A percentile compares a stretch with the other conserved stretches of the same genome.
Conservation (phyloP, 768 basidiomycete species). For the Pulveroboletus sp. region DNA sequence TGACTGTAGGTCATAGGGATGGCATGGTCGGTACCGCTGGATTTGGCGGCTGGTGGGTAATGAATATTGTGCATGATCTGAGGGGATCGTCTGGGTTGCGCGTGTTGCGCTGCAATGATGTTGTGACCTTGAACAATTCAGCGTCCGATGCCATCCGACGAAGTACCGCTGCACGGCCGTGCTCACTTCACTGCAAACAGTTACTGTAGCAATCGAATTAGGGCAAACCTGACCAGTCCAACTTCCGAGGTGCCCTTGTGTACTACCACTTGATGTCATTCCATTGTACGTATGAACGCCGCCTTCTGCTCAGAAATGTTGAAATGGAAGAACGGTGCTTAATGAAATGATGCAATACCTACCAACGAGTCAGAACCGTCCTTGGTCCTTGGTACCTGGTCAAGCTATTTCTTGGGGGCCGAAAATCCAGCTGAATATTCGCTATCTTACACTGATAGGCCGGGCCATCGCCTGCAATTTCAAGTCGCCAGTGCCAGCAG, state of each 20-base stretch:
- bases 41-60: background rate
- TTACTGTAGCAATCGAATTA: background rate
- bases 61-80: background rate
- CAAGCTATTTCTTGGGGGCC: constrained; percentile 1
- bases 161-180: background rate
- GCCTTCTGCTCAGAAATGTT: constrained; percentile 2
- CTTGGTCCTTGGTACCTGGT: background rate
- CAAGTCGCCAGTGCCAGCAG: background rate
- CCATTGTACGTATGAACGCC: constrained; percentile 18
- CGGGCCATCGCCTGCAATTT: too few relatives aligned
- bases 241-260: background rate
- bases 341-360: constrained; percentile 2
- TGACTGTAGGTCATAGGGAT: too few relatives aligned
- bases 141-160: background rate
- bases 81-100: background rate
- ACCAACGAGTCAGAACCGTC: background rate
- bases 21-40: background rate
- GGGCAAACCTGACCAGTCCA: constrained; percentile 1
- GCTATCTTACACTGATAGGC: too few relatives aligned
- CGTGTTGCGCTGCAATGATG: background rate
- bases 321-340: constrained; percentile 14
- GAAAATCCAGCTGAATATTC: background rate
- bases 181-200: background rate
- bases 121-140: background rate
- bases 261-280: constrained; percentile 1